A percentile compares a stretch with the other conserved stretches of the same genome.
Conservation (phyloP, 192 early-diverging fungal species). For the Umbelopsis isabellina region DNA sequence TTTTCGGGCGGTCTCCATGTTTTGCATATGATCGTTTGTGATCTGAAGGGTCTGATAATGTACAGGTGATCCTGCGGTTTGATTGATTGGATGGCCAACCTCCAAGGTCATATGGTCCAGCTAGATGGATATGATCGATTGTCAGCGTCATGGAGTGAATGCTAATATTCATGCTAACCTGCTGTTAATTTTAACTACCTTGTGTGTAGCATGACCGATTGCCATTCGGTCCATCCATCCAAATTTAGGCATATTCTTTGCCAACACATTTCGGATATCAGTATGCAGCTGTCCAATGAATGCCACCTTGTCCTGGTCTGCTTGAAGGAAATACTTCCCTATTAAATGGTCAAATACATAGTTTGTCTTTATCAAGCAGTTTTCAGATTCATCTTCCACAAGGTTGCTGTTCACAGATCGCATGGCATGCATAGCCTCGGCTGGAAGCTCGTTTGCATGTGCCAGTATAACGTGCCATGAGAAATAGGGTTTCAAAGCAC, state of each 20-base stretch:
- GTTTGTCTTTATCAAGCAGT: background rate
- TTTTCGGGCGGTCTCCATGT: background rate
- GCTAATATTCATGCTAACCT: background rate
- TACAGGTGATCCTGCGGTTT: background rate
- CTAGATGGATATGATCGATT: background rate
- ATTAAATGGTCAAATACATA: background rate
- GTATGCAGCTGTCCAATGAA: background rate
- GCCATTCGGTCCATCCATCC: conserved; percentile 13
- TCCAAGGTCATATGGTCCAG: background rate
- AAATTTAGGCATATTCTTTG: background rate
- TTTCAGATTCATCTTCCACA: background rate
- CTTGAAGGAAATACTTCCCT: background rate
- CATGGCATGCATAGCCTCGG: background rate
- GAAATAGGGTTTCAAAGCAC: background rate
- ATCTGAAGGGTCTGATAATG: background rate
- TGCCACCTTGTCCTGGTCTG: background rate
- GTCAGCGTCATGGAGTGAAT: background rate
- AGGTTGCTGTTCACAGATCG: background rate
- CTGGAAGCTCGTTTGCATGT: background rate
- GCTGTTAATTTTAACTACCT: background rate
- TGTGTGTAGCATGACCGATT: background rate
- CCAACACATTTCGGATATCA: background rate
- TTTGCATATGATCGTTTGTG: background rate
- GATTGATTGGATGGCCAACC: background rate
- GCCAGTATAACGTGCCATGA: background rate